A percentile compares a stretch with the other conserved stretches of the same genome.
phyloP scores from a whole-genome alignment of 345 rosid genomes.

The Turritis glabra region DNA sequence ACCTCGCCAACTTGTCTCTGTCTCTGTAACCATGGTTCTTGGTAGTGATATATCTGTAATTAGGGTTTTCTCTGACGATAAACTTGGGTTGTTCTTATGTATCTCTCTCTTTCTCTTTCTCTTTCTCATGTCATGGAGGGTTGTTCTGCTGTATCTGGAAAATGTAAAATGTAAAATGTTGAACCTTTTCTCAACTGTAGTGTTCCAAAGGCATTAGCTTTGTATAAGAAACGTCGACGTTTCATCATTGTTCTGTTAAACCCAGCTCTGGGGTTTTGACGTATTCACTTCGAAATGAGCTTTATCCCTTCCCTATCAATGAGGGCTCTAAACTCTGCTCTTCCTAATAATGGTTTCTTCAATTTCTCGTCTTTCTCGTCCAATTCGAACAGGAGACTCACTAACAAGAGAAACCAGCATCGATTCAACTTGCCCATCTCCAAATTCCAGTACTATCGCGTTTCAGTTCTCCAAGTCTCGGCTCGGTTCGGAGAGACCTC shows the following conservation, averaged over 20 bases:
- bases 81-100: constrained; percentile 16
- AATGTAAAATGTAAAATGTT: constrained; percentile 34
- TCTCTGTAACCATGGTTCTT: constrained; percentile 29
- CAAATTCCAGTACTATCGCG: constrained; percentile 29
- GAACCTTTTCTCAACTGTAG: background rate
- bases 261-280: constrained; percentile 24
- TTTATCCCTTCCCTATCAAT: constrained; percentile 29
- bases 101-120: constrained; percentile 4
- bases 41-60: constrained; percentile 27
- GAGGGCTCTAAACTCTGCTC: constrained; percentile 49
- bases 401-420: constrained; percentile 28
- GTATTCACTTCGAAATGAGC: background rate
- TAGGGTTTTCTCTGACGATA: constrained; percentile 26
- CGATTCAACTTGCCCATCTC: constrained; percentile 31
- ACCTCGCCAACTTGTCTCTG: background rate
- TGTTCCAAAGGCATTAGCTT: background rate
- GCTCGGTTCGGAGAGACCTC: constrained; percentile 58
- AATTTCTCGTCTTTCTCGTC: constrained; percentile 42
- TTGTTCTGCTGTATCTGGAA: constrained; percentile 24
- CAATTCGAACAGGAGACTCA: constrained; percentile 29
- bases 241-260: background rate
- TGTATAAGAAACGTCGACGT: constrained; percentile 17
- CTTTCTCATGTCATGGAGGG: constrained; percentile 22
- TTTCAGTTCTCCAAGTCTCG: constrained; percentile 41
- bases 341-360: constrained; percentile 24